Percentiles rank a stretch among this genome's conserved stretches.
Conservation (phyloP, 2,329 filamentous ascomycete genomes). For the Elsinoe australis region DNA sequence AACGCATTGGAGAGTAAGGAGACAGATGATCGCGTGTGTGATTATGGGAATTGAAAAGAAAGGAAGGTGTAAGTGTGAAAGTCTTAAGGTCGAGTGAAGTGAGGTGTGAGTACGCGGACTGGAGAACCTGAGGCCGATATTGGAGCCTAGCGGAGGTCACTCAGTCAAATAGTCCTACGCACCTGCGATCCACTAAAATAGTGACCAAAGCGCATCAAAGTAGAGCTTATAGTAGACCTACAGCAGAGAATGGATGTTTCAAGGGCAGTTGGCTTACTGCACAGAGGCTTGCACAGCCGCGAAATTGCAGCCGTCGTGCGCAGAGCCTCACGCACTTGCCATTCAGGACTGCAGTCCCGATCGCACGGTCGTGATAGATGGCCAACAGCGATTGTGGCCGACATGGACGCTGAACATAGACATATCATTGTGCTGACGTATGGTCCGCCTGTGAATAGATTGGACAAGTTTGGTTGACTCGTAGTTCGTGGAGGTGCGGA, state of each 20-base stretch:
- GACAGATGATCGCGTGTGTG: too few species aligned
- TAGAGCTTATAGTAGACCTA: neutral
- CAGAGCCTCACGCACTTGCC: conserved; percentile 4
- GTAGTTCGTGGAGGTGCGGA: neutral
- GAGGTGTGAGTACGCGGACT: conserved; percentile 1
- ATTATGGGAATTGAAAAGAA: neutral
- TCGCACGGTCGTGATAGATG: neutral
- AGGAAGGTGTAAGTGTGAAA: neutral
- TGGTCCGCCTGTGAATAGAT: neutral
- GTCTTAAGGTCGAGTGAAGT: neutral
- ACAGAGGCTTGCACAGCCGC: conserved; percentile 13
- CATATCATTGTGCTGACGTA: neutral
- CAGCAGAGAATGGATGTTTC: conserved; percentile 9
- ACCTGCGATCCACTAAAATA: neutral
- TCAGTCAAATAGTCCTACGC: neutral
- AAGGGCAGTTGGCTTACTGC: conserved; percentile 10
- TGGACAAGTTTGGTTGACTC: neutral
- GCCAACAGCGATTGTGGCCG: neutral
- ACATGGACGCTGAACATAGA: neutral
- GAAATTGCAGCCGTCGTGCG: neutral
- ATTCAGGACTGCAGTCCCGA: neutral
- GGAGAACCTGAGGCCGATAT: conserved; percentile 13
- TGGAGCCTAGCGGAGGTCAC: conserved; percentile 12
- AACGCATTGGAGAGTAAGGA: too few species aligned
- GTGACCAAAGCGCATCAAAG: neutral